A percentile compares a stretch with the other conserved stretches of the same genome.
Conservation (phyloP, 768 basidiomycete genomes). For the Coprinopsis marcescibilis region DNA sequence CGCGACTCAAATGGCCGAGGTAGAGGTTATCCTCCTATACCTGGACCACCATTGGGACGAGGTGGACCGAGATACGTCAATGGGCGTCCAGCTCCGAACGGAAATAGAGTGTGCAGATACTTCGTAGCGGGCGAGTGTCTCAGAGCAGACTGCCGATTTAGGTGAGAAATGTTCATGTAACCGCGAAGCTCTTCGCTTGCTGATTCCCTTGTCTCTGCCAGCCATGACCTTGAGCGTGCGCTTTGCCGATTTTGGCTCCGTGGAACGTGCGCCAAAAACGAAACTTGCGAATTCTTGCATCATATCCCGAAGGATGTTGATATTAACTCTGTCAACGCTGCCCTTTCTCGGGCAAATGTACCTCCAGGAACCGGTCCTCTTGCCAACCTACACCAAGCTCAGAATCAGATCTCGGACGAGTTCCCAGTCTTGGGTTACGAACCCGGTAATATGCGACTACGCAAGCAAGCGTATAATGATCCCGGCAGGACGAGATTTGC, state of each 20-base stretch:
- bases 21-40: constrained; percentile 33
- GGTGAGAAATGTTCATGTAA: constrained; percentile 43
- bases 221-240: constrained; percentile 92
- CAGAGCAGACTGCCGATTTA: constrained; percentile 95
- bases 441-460: constrained; percentile 20
- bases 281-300: constrained; percentile 94
- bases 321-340: constrained; percentile 58
- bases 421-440: constrained; percentile 66
- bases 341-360: constrained; percentile 62
- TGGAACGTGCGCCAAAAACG: constrained; percentile 95
- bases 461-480: constrained; percentile 48
- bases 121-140: constrained; percentile 96
- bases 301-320: constrained; percentile 86
- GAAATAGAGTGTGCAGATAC: constrained; percentile 88
- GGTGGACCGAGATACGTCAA: constrained; percentile 40
- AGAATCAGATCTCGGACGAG: constrained; percentile 50
- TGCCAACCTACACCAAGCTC: constrained; percentile 26
- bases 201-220: constrained; percentile 22
- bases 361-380: constrained; percentile 39
- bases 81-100: constrained; percentile 52
- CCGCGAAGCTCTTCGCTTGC: background rate
- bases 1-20: constrained; percentile 42
- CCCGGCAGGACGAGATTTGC: constrained; percentile 87
- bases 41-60: constrained; percentile 23
- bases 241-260: constrained; percentile 97